Conservation (phyloP, 352 stramenopile species). For the Pythium catenulatum region DNA sequence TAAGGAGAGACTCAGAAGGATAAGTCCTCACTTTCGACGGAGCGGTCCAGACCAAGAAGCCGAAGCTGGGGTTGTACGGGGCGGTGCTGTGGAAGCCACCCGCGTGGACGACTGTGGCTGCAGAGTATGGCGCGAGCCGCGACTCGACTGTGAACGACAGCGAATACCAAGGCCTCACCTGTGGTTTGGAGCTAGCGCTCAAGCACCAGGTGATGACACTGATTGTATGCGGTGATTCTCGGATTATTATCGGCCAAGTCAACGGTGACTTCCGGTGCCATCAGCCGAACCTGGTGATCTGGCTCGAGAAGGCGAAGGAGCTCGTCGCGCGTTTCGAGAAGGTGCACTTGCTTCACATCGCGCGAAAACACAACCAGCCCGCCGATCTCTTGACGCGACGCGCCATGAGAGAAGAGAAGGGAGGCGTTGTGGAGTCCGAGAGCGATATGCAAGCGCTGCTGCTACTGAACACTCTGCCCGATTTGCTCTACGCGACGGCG, state of each 20-base stretch:
- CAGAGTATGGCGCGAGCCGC: background rate
- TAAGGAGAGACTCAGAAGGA: background rate
- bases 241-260: constrained; percentile 13
- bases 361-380: constrained; percentile 1
- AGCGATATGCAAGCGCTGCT: background rate
- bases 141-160: constrained; percentile 11
- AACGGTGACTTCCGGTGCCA: constrained; percentile 5
- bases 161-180: background rate
- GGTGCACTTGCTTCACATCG: background rate
- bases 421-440: background rate
- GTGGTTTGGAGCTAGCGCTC: background rate
- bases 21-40: constrained; percentile 12
- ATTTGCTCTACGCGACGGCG: background rate
- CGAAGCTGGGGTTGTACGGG: background rate
- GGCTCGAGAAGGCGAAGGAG: background rate
- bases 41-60: background rate
- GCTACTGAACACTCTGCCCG: background rate
- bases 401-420: background rate
- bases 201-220: background rate
- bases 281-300: background rate
- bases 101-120: background rate
- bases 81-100: background rate
- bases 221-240: constrained; percentile 8
- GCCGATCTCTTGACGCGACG: background rate
- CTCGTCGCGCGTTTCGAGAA: background rate